A percentile compares a stretch with the other conserved stretches of the same genome.
Evolutionary conservation across 768 basidiomycete genomes (phyloP).

Genomic region (Heimioporus sp.): DNA sequence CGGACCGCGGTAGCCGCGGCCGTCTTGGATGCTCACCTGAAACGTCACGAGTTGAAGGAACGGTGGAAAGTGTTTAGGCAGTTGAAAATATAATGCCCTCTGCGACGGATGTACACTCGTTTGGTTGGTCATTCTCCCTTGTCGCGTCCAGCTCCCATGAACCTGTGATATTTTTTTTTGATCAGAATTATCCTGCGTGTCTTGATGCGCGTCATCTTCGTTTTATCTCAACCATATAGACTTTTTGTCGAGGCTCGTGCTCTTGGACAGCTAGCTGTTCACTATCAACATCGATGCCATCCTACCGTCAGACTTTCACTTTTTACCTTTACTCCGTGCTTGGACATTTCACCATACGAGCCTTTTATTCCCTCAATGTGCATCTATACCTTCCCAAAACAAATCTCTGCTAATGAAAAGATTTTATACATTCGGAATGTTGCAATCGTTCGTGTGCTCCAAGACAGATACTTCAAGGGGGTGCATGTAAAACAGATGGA

Average conservation of each 20-base stretch:
- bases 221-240: slow-evolving; percentile 21
- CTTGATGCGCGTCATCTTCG: slow-evolving; percentile 14
- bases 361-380: slow-evolving; percentile 23
- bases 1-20: slow-evolving; percentile 25
- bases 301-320: slow-evolving; percentile 7
- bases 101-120: slow-evolving; percentile 23
- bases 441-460: not conserved
- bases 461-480: not conserved
- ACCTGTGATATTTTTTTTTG: slow-evolving; percentile 5
- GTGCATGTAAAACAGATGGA: not conserved
- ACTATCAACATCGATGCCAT: slow-evolving; percentile 4
- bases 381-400: slow-evolving; percentile 23
- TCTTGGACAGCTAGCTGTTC: slow-evolving; percentile 18
- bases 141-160: slow-evolving; percentile 7
- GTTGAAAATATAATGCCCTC: slow-evolving; percentile 12
- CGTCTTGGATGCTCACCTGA: not conserved
- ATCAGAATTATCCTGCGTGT: slow-evolving; percentile 11
- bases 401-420: slow-evolving; percentile 24
- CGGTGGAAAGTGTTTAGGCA: slow-evolving; percentile 12
- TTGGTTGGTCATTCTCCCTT: slow-evolving; percentile 21
- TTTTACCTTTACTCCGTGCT: slow-evolving; percentile 1
- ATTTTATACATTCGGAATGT: slow-evolving; percentile 7
- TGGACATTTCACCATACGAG: slow-evolving; percentile 21
- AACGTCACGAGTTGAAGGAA: slow-evolving; percentile 14
- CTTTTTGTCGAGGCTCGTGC: slow-evolving; percentile 15